Evolutionary conservation across 139 green algal genomes (phyloP), one percentile per base, ranked within the genome.

Genomic region (Picochlorum sp.): DNA sequence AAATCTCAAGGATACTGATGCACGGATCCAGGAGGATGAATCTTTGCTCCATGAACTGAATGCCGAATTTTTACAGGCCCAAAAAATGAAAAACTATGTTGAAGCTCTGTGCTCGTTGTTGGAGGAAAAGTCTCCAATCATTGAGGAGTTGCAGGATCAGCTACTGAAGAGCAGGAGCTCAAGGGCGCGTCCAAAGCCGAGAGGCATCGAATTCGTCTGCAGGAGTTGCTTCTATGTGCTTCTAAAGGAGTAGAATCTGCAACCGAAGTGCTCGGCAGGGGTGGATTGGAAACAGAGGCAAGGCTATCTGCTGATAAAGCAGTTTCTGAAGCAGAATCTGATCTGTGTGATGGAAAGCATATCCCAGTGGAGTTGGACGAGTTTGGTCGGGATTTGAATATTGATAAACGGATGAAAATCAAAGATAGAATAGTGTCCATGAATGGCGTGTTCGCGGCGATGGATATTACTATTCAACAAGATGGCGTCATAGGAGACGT

Each of bases 81-180:
- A 95, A 71, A 50, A 84, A 44, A 65, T 93, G 28, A 66, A 73
- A 14, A 79, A 73, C 0, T 96, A 95, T 67, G 67, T 95, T 15
- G 78, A 81, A 21, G 85, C 95, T 72, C 74, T 97, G 44, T 94
- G 85, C 30, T 85, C 84, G 56, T 92, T 90, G 79, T 68, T 95
- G 8, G 75, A 85, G 61, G 76, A 85, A 49, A 96, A 96, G 74
- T 83, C 81, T 6, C 72, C 81, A 0, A 69, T 96, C 14, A 81
- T 94, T 16, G 89, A 96, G 72, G 89, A 90, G 71, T 73, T 96
- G 66, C 84, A 95, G 68, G 89, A 92, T 18, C 70, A 83, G 28
- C 57, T 91, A 62, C 44, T 78, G 57, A 44, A 69, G 21, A 30
- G 81, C 26, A 50, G 62, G 21, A 70, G 80, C 49, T 73, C 83